These are phyloP conservation scores for Tetrahymena malaccensis DNA, from an alignment of 73 alveolate species.

Conservation along the genomic window DNA sequence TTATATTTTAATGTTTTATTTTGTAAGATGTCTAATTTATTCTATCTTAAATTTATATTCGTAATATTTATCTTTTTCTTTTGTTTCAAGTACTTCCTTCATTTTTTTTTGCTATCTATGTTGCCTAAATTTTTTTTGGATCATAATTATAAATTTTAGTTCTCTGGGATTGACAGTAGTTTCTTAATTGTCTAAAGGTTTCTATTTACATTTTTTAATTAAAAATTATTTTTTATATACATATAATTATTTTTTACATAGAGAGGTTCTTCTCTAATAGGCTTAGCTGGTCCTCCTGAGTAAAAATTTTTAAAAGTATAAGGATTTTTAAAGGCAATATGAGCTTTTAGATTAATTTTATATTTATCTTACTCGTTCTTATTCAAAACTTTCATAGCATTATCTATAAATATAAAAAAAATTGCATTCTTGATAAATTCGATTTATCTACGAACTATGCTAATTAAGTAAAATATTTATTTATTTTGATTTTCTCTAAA, in stretches of 20 bases:
- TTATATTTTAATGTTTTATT: background rate
- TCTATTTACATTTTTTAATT: background rate
- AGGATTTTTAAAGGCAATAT: slow-evolving; percentile 17
- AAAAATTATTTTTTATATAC: background rate
- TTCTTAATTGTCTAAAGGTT: background rate
- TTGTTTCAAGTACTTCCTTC: background rate
- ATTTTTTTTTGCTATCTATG: background rate
- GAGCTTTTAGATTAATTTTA: slow-evolving; percentile 23
- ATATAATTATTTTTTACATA: background rate
- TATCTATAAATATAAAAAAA: background rate
- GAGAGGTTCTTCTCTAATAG: background rate
- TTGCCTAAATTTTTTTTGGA: background rate
- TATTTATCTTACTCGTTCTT: slow-evolving; percentile 18
- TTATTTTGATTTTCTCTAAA: no score
- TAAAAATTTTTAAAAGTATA: slow-evolving; percentile 10
- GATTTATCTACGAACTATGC: no score
- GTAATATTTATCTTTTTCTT: background rate
- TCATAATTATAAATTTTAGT: background rate
- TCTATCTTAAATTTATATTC: background rate
- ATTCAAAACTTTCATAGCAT: background rate
- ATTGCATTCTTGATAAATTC: slow-evolving; percentile 1
- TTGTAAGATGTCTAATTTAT: background rate
- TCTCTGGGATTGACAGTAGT: background rate
- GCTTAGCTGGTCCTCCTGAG: slow-evolving; percentile 40
- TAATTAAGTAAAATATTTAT: no score